Evolutionary conservation across 2,329 filamentous ascomycete species (phyloP), one percentile per base, ranked within the genome.

Genomic region (Botrytis tulipae): DNA sequence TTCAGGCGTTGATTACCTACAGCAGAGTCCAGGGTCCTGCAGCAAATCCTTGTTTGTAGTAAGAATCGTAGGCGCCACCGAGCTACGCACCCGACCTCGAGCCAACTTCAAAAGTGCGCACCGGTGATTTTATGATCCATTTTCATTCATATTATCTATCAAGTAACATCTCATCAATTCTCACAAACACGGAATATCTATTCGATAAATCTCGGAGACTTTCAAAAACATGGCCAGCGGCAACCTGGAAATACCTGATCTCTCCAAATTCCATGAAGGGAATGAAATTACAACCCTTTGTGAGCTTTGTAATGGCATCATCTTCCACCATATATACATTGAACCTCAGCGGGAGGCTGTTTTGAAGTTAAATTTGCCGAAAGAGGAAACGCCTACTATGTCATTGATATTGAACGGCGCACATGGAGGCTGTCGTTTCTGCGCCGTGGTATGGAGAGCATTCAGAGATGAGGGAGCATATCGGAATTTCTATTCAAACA

Each of bases 111-210:
- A n/a, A n/a, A 51, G 22, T 51, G 10, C 25, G 10, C 25, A n/a
- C n/a, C n/a, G n/a, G n/a, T n/a, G 4, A n/a, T 1, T 54, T n/a
- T 14, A n/a, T n/a, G 0, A 1, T 54, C 48, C 0, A 5, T n/a
- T 12, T 54, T n/a, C 5, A 54, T 54, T n/a, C 25, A 7, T n/a
- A 16, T 54, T n/a, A 7, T n/a, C 48, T n/a, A n/a, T 25, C 6
- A 1, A n/a, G 4, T 1, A 16, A 16, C 12, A 54, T 25, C 12
- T 54, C 25, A 54, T n/a, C 25, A 7, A 54, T 54, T 51, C 5
- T 10, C 25, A 3, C 25, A n/a, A n/a, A 16, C 6, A 1, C 25
- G 1, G 48, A n/a, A n/a, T 2, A n/a, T 16, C 12, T n/a, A 3
- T 25, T 51, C 48, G 4, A 51, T n/a, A 54, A 2, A 54, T 54